These are phyloP conservation scores for Pittosporum tobira DNA, from an alignment of 129 eudicot genomes.

Conservation along the genomic window DNA sequence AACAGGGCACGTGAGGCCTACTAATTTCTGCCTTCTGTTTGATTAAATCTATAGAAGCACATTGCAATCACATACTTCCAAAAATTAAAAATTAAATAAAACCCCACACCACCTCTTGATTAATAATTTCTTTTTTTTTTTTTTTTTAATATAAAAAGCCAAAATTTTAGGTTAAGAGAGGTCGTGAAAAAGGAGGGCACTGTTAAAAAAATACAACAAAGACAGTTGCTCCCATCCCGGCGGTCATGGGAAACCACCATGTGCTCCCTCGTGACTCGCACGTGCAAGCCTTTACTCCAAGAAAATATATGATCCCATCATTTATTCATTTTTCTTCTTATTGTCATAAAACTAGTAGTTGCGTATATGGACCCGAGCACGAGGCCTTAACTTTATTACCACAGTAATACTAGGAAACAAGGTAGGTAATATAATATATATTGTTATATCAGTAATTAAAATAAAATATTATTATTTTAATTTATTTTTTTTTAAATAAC, in stretches of 20 bases:
- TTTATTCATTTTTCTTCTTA: no score
- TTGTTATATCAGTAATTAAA: no score
- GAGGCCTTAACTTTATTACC: no score
- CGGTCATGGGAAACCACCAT: conserved; percentile 9
- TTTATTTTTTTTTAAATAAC: no score
- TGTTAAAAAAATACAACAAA: not conserved
- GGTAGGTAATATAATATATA: no score
- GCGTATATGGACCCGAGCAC: no score
- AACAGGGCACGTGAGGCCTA: not conserved
- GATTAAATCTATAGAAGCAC: not conserved
- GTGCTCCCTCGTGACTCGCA: conserved; percentile 9
- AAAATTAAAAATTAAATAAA: not conserved
- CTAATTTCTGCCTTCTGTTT: not conserved
- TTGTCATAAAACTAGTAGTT: no score
- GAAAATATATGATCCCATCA: no score
- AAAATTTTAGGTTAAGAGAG: not conserved
- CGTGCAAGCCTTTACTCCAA: not conserved
- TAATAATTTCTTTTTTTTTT: no score
- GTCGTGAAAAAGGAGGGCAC: conserved; percentile 7
- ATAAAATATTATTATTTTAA: no score
- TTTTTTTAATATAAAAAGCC: not conserved
- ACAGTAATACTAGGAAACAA: no score
- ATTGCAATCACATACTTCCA: not conserved
- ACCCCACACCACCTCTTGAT: no score
- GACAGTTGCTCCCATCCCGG: conserved; percentile 8